These are phyloP conservation scores for Cutaneotrichosporon daszewskae DNA, from an alignment of 1,284 basidiomycete species.

Conservation along the genomic window DNA sequence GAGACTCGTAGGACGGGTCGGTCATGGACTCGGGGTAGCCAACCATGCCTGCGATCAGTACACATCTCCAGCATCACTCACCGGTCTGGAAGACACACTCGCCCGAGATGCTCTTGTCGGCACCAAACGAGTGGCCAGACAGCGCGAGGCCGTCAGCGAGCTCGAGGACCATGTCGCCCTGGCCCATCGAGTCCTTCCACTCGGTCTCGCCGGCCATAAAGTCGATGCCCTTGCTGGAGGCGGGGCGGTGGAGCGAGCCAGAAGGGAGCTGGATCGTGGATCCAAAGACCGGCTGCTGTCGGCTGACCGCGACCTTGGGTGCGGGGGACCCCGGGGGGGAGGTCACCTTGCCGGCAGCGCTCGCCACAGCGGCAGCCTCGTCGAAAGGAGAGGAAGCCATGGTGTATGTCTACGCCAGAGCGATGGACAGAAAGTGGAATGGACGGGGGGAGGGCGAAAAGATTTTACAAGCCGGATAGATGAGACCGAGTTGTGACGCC, in stretches of 20 bases:
- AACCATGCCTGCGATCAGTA: constrained; percentile 77
- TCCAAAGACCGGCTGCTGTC: constrained; percentile 18
- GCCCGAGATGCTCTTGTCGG: constrained; percentile 85
- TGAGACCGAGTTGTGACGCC: too few relatives aligned
- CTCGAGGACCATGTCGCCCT: constrained; percentile 66
- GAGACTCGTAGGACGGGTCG: constrained; percentile 97
- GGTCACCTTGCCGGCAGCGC: too few relatives aligned
- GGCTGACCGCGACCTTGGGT: constrained; percentile 6
- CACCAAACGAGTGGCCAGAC: constrained; percentile 89
- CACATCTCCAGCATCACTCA: constrained; percentile 49
- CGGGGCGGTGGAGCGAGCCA: constrained; percentile 44
- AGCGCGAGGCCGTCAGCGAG: constrained; percentile 85
- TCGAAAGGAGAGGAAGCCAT: constrained; percentile 17
- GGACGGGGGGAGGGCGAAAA: background rate
- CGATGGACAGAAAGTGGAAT: background rate
- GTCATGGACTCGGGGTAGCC: constrained; percentile 98
- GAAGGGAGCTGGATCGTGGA: constrained; percentile 18
- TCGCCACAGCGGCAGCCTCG: constrained; percentile 8
- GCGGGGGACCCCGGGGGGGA: constrained; percentile 23
- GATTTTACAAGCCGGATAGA: too few relatives aligned
- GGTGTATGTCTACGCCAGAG: constrained; percentile 2
- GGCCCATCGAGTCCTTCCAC: constrained; percentile 41
- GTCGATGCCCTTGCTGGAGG: constrained; percentile 43
- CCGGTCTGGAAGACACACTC: constrained; percentile 99
- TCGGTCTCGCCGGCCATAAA: constrained; percentile 33